These are phyloP conservation scores for Amylostereum chailletii DNA, from an alignment of 1,284 basidiomycete species.

Conservation along the genomic window DNA sequence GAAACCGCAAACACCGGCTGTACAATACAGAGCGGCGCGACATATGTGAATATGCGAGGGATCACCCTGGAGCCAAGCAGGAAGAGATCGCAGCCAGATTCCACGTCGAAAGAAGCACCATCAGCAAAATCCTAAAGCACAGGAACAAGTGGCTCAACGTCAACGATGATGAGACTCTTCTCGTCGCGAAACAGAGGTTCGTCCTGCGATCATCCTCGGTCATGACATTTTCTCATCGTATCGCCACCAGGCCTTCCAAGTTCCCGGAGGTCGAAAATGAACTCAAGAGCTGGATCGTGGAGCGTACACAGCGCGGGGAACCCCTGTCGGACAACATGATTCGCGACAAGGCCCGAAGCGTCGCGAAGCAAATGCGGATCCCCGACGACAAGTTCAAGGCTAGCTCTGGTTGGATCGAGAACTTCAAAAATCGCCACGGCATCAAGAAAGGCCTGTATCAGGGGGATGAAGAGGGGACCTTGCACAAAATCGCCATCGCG, in stretches of 20 bases:
- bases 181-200: constrained; percentile 61
- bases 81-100: constrained; percentile 75
- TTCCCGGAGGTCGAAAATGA: constrained; percentile 70
- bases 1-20: constrained; percentile 64
- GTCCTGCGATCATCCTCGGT: constrained; percentile 7
- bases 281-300: constrained; percentile 53
- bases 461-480: constrained; percentile 23
- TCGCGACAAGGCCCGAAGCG: constrained; percentile 60
- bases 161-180: constrained; percentile 43
- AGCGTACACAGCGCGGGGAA: constrained; percentile 39
- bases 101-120: constrained; percentile 84
- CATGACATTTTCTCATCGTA: constrained; percentile 4
- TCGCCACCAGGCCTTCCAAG: constrained; percentile 49
- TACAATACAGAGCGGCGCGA: constrained; percentile 65
- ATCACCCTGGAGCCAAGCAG: constrained; percentile 62
- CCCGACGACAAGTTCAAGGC: constrained; percentile 79
- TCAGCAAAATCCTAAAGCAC: constrained; percentile 85
- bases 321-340: constrained; percentile 66
- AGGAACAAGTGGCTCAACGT: constrained; percentile 76
- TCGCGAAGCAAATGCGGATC: constrained; percentile 50
- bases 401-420: constrained; percentile 85
- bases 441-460: constrained; percentile 61
- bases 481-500: constrained; percentile 20
- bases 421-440: constrained; percentile 77
- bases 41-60: constrained; percentile 65